Evolutionary conservation across 192 early-diverging fungal species (phyloP), one percentile per base, ranked within the genome.

Genomic region (Coemansia sp.): DNA sequence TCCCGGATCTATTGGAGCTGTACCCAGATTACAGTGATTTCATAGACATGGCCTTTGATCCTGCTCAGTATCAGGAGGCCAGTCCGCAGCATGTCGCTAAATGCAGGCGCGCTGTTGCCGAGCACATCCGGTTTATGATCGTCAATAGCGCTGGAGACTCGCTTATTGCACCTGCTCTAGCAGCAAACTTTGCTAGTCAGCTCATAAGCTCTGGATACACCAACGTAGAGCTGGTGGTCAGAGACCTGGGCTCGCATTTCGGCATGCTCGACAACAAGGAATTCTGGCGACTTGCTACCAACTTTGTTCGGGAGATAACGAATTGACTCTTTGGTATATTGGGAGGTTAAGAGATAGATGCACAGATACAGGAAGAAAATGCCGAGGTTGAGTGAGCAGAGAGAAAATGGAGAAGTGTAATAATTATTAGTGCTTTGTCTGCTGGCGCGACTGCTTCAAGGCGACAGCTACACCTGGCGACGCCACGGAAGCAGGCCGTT

Each of bases 21-120:
- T 91, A 86, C 60, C 91, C 93, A 3, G 58, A 59, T 8, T 95
- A 95, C 67, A 40, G 65, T 11, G 89, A 88, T 46, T 94, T 94
- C 70, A 77, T 97, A 28, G 67, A 83, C 3, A 82, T 82, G 64
- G 93, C 88, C 14, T 97, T 97, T 76, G 73, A 78, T 1, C 26
- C 50, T 8, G 33, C 21, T 13, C 64, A 73, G 51, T 59, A 62
- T 28, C 16, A 13, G 0, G 40, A 20, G 2, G 59, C 64, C 53
- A 83, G 63, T 46, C 76, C 68, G 48, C 64, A 59, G 8, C 31
- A 60, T 56, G 46, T 36, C 11, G 55, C 55, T 0, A 16, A 28
- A 13, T 16, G 43, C 0, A 63, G 55, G 16, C 9, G n/a, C 5
- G 38, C 20, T 0, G 10, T 13, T 0, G 51, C 59, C 0, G 48